phyloP scores from a whole-genome alignment of 225 moss, liverwort and hornwort genomes.

The Anthoceros angustus region DNA sequence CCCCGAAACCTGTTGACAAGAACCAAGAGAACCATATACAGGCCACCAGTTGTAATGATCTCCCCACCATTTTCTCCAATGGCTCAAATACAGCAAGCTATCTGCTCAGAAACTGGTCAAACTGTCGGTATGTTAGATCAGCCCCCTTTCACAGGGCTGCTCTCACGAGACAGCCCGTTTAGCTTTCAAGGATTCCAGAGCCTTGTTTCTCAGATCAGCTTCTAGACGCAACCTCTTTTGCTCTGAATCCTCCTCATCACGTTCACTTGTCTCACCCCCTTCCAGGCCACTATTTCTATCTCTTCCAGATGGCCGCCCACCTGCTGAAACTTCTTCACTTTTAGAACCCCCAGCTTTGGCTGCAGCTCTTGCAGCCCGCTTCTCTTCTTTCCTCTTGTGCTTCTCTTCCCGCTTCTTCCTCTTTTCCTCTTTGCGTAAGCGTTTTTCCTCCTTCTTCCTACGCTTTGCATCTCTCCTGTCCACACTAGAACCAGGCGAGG shows the following conservation, averaged over 20 bases:
- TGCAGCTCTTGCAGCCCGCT: not conserved
- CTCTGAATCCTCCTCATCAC: constrained; percentile 2
- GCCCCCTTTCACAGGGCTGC: not conserved
- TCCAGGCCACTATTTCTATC: not conserved
- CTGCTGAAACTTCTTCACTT: not conserved
- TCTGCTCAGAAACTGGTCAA: too few relatives aligned
- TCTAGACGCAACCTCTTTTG: constrained; percentile 1
- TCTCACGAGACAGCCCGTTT: not conserved
- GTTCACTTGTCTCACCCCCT: not conserved
- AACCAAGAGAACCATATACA: not conserved
- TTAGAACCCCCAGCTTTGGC: not conserved
- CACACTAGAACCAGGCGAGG: not conserved
- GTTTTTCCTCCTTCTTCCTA: not conserved
- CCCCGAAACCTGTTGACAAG: not conserved
- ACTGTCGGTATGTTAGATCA: too few relatives aligned
- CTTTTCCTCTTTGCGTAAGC: not conserved
- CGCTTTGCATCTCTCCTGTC: not conserved
- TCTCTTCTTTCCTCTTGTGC: not conserved
- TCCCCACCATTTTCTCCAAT: not conserved
- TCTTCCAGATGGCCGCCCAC: not conserved
- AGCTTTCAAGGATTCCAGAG: not conserved
- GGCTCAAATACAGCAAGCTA: too few relatives aligned
- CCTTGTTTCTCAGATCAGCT: not conserved
- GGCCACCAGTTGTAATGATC: not conserved
- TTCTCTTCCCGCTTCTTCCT: not conserved